Evolutionary conservation across 1,284 basidiomycete genomes (phyloP).

Genomic region (Malassezia slooffiae): DNA sequence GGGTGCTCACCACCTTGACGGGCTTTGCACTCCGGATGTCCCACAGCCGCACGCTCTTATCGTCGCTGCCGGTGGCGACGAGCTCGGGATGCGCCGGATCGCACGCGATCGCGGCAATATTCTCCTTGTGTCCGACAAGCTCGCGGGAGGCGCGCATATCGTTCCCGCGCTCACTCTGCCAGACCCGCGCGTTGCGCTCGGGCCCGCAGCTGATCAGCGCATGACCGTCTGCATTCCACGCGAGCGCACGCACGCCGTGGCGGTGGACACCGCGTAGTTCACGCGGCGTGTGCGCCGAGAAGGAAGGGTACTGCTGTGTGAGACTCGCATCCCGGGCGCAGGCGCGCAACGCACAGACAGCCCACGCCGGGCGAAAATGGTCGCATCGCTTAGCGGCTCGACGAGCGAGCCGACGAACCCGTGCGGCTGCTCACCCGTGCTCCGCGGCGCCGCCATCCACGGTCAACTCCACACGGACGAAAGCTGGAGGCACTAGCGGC

Average conservation of each 20-base stretch:
- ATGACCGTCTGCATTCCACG: conserved; percentile 33
- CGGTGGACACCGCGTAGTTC: conserved; percentile 24
- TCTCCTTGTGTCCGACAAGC: conserved; percentile 31
- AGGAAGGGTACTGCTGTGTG: conserved; percentile 4
- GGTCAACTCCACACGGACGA: no score
- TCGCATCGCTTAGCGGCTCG: conserved; percentile 4
- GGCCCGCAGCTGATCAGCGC: conserved; percentile 29
- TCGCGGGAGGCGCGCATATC: conserved; percentile 34
- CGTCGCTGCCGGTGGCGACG: conserved; percentile 28
- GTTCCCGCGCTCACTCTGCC: conserved; percentile 29
- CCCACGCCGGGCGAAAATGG: conserved; percentile 4
- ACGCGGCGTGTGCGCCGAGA: conserved; percentile 8
- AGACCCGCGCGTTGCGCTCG: conserved; percentile 25
- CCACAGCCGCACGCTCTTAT: conserved; percentile 37
- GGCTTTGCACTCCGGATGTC: conserved; percentile 19
- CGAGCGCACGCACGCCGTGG: conserved; percentile 24
- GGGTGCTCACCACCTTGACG: conserved; percentile 11
- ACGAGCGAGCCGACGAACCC: conserved; percentile 3
- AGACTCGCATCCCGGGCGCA: no score
- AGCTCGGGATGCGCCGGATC: conserved; percentile 31
- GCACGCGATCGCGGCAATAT: conserved; percentile 35
- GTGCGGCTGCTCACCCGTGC: no score
- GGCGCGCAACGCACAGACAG: conserved; percentile 2
- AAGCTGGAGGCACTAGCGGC: no score
- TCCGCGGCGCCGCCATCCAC: no score